Evolutionary conservation across 352 stramenopile species (phyloP).

Genomic region (Phytophthora cryptogea): DNA sequence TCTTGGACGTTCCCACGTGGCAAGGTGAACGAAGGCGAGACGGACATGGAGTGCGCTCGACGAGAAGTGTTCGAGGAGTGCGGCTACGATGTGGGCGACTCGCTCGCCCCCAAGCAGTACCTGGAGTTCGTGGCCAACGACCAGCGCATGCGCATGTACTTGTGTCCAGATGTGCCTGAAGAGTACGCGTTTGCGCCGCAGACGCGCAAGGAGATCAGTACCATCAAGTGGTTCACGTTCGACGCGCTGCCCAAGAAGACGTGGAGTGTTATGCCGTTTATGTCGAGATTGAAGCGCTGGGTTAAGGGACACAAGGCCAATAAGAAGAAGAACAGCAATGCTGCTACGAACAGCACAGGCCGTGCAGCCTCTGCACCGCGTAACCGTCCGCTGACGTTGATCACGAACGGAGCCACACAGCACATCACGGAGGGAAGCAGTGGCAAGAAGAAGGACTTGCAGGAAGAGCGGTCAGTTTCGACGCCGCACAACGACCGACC

Average conservation of each 20-base stretch:
- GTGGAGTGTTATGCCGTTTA: constrained; percentile 94
- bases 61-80: constrained; percentile 94
- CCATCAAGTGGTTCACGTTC: constrained; percentile 92
- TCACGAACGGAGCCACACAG: constrained; percentile 44
- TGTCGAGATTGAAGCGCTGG: constrained; percentile 90
- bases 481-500: constrained; percentile 64
- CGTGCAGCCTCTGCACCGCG: constrained; percentile 76
- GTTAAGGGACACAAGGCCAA: constrained; percentile 76
- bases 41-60: constrained; percentile 84
- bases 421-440: constrained; percentile 11
- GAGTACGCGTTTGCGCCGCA: constrained; percentile 93
- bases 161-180: constrained; percentile 90
- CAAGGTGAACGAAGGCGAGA: constrained; percentile 94
- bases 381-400: constrained; percentile 59
- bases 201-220: constrained; percentile 94
- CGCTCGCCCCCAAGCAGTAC: constrained; percentile 80
- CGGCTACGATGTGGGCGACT: constrained; percentile 85
- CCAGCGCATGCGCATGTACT: constrained; percentile 93
- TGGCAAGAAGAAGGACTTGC: constrained; percentile 42
- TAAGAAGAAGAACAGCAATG: constrained; percentile 60
- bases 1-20: constrained; percentile 92
- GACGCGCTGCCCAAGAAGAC: constrained; percentile 92
- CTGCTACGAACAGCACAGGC: constrained; percentile 41
- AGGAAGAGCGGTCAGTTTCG: constrained; percentile 65
- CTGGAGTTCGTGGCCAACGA: constrained; percentile 88